These are phyloP conservation scores for Basidioascus undulatus DNA, from an alignment of 768 basidiomycete genomes.

Conservation along the genomic window DNA sequence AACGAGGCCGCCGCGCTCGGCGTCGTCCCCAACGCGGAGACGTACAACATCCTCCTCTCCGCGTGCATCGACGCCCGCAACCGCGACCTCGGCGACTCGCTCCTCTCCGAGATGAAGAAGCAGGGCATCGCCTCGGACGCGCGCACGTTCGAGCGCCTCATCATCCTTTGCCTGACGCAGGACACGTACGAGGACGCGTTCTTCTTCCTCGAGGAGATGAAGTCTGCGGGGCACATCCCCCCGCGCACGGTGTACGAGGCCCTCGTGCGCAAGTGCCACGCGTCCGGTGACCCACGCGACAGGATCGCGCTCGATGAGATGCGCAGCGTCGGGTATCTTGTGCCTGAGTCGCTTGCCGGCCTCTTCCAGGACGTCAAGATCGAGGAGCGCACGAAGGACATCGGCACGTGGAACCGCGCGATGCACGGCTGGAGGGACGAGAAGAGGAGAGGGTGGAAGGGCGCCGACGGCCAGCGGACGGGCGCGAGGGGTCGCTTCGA, in stretches of 20 bases:
- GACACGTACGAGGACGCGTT: constrained; percentile 62
- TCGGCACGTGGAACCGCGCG: too few species aligned
- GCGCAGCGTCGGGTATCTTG: constrained; percentile 17
- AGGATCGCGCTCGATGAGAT: constrained; percentile 45
- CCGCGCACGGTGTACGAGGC: constrained; percentile 28
- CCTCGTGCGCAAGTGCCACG: constrained; percentile 34
- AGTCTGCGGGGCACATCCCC: constrained; percentile 34
- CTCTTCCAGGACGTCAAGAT: too few species aligned
- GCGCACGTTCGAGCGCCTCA: constrained; percentile 40
- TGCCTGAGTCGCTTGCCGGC: too few species aligned
- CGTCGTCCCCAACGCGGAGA: constrained; percentile 33
- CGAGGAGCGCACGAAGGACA: too few species aligned
- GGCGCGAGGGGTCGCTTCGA: too few species aligned
- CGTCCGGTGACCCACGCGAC: constrained; percentile 34
- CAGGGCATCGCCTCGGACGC: constrained; percentile 30
- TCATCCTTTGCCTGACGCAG: constrained; percentile 45
- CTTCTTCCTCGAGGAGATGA: constrained; percentile 74
- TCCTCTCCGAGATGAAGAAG: constrained; percentile 42
- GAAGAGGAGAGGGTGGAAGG: too few species aligned
- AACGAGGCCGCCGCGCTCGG: constrained; percentile 32
- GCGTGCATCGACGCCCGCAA: constrained; percentile 38
- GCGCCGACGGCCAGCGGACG: too few species aligned
- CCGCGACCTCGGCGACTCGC: constrained; percentile 38
- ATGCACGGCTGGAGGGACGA: too few species aligned
- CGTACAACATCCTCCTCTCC: constrained; percentile 42